Evolutionary conservation across 805 yeast species (phyloP).

Genomic region (Suhomyces tanzawaensis): DNA sequence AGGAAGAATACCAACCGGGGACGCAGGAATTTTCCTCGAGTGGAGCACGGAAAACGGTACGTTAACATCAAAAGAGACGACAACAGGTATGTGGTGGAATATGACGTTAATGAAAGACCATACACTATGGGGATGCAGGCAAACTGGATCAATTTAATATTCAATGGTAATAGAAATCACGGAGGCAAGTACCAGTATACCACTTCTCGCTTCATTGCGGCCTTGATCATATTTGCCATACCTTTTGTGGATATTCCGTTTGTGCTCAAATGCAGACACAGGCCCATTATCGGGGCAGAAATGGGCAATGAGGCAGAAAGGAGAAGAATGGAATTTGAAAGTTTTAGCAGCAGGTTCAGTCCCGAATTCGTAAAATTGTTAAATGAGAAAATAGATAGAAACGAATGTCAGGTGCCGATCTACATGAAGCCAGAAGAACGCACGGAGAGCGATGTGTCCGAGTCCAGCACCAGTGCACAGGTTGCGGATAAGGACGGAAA

Average conservation of each 20-base stretch:
- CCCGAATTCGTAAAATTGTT: slow-evolving; percentile 7
- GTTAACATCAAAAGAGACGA: slow-evolving; percentile 37
- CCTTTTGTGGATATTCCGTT: slow-evolving; percentile 25
- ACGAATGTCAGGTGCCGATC: slow-evolving; percentile 7
- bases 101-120: slow-evolving; percentile 29
- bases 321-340: slow-evolving; percentile 3
- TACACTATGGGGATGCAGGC: slow-evolving; percentile 35
- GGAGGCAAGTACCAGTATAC: slow-evolving; percentile 10
- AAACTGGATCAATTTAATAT: slow-evolving; percentile 36
- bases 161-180: slow-evolving; percentile 23
- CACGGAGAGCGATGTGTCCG: not conserved
- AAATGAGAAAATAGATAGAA: slow-evolving; percentile 7
- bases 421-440: not conserved
- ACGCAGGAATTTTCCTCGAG: slow-evolving; percentile 15
- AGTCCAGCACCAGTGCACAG: too few relatives aligned
- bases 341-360: slow-evolving; percentile 8
- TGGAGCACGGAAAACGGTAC: slow-evolving; percentile 38
- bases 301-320: not conserved
- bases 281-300: not conserved
- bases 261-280: not conserved
- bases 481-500: too few relatives aligned
- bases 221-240: slow-evolving; percentile 13
- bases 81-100: slow-evolving; percentile 37
- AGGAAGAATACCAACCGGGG: slow-evolving; percentile 5
- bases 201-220: slow-evolving; percentile 11